These are phyloP conservation scores for Pyricularia sp. DNA, from an alignment of 2,329 filamentous ascomycete genomes.

Conservation along the genomic window DNA sequence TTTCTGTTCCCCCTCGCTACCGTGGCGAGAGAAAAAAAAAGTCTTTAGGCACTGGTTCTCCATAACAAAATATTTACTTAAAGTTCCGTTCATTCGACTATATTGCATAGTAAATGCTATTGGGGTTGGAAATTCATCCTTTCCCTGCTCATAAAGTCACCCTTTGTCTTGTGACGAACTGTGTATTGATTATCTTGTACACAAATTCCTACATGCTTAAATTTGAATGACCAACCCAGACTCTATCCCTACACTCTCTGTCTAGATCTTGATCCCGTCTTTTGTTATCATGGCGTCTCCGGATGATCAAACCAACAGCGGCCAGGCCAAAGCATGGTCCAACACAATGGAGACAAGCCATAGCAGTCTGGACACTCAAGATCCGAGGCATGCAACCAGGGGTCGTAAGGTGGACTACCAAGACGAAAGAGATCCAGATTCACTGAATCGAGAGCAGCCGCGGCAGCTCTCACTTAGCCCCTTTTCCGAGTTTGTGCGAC, in stretches of 20 bases:
- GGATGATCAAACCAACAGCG: not conserved
- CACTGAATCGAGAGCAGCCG: constrained; percentile 21
- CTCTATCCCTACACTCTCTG: not conserved
- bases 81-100: not conserved
- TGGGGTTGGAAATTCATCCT: not conserved
- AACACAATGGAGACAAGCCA: not conserved
- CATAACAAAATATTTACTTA: not conserved
- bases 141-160: not conserved
- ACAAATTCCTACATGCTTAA: not conserved
- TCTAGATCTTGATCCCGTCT: not conserved
- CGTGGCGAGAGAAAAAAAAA: not conserved
- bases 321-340: not conserved
- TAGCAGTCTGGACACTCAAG: not conserved
- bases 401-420: constrained; percentile 6
- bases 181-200: not conserved
- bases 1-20: not conserved
- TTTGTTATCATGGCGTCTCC: not conserved
- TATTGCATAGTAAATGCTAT: not conserved
- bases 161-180: not conserved
- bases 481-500: constrained; percentile 22
- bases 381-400: not conserved
- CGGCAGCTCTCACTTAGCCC: constrained; percentile 31
- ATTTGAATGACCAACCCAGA: not conserved
- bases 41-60: not conserved
- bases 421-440: not conserved